phyloP scores from a whole-genome alignment of 1,284 basidiomycete genomes.

The Prillingera fragicola region DNA sequence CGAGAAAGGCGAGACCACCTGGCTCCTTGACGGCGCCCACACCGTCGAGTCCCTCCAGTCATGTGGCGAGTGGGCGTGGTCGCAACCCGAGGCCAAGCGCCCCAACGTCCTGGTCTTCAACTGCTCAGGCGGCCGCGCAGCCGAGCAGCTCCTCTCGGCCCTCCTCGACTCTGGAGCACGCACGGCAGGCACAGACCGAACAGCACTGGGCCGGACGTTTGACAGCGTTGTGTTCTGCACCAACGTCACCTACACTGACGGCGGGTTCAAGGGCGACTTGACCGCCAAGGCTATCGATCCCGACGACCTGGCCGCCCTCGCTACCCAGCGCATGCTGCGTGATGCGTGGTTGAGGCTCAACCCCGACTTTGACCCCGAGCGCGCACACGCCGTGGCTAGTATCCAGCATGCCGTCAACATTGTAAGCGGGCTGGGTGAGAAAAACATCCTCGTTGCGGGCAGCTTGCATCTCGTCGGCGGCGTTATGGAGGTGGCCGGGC shows the following conservation, averaged over 20 bases:
- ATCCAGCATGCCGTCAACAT: slow-evolving; percentile 78
- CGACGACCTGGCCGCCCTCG: slow-evolving; percentile 61
- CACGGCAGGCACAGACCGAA: slow-evolving; percentile 43
- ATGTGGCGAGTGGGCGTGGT: slow-evolving; percentile 70
- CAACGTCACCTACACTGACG: slow-evolving; percentile 87
- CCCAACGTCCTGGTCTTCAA: slow-evolving; percentile 82
- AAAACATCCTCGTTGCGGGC: slow-evolving; percentile 74
- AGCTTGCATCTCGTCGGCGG: slow-evolving; percentile 94
- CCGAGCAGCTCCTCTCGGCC: slow-evolving; percentile 61
- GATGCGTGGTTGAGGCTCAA: slow-evolving; percentile 65
- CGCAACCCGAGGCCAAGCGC: neutral
- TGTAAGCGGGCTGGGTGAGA: slow-evolving; percentile 49
- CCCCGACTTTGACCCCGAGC: slow-evolving; percentile 57
- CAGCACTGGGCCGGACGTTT: slow-evolving; percentile 56
- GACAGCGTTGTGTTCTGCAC: slow-evolving; percentile 88
- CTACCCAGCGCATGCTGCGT: slow-evolving; percentile 69
- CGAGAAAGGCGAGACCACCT: slow-evolving; percentile 56
- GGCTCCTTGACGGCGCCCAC: slow-evolving; percentile 95
- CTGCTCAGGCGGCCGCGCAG: slow-evolving; percentile 86
- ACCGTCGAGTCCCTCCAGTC: slow-evolving; percentile 83
- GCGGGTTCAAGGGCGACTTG: slow-evolving; percentile 81
- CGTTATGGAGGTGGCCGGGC: slow-evolving; percentile 78
- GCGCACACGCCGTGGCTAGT: slow-evolving; percentile 73
- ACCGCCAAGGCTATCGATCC: slow-evolving; percentile 62
- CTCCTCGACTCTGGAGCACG: slow-evolving; percentile 49